These are phyloP conservation scores for Kurtzmaniella quercitrusa DNA, from an alignment of 1,139 yeast species.

Conservation along the genomic window DNA sequence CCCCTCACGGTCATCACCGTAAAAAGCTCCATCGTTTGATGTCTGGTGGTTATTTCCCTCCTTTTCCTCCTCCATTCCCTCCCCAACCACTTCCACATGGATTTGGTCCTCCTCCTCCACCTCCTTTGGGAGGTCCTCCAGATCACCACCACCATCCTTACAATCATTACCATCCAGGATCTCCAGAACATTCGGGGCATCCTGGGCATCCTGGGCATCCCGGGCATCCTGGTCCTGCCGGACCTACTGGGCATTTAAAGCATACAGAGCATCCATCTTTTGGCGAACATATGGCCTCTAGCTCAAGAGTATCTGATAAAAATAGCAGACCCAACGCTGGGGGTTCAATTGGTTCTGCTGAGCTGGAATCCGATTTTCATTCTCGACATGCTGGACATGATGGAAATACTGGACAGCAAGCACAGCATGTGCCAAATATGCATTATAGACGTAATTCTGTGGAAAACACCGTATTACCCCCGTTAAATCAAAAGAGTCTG, in stretches of 20 bases:
- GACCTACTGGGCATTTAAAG: slow-evolving; percentile 7
- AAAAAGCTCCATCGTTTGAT: slow-evolving; percentile 1
- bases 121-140: slow-evolving; percentile 7
- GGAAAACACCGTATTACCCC: slow-evolving; percentile 7
- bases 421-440: not conserved
- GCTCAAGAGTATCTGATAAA: not conserved
- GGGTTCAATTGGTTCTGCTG: not conserved
- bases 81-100: slow-evolving; percentile 9
- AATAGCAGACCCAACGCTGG: not conserved
- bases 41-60: slow-evolving; percentile 6
- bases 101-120: slow-evolving; percentile 10
- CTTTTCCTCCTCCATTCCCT: slow-evolving; percentile 8
- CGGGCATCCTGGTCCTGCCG: slow-evolving; percentile 4
- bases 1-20: slow-evolving; percentile 2
- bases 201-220: slow-evolving; percentile 7
- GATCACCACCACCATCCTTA: slow-evolving; percentile 8
- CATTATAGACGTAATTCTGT: not conserved
- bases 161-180: slow-evolving; percentile 3
- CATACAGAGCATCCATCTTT: slow-evolving; percentile 3
- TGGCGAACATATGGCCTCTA: not conserved
- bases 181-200: slow-evolving; percentile 6
- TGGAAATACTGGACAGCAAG: not conserved
- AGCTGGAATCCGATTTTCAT: not conserved
- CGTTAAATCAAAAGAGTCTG: slow-evolving; percentile 4
- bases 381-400: not conserved